phyloP scores from a whole-genome alignment of 257 asterid species.

The Solanum lycopersicoides region DNA sequence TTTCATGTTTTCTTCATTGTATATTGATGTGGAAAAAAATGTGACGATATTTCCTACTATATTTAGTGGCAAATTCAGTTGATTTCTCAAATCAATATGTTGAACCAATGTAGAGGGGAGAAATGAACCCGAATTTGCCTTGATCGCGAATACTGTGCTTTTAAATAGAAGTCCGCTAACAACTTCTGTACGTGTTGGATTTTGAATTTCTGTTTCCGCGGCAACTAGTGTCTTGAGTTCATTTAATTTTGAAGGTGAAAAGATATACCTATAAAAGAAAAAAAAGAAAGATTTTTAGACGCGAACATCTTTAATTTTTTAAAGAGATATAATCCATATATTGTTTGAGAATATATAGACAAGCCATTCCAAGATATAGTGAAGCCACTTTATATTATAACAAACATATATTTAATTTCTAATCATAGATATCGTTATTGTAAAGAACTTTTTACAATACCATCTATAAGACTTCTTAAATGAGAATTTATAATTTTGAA shows the following conservation, averaged over 20 bases:
- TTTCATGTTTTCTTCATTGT: not conserved
- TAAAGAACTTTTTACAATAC: not conserved
- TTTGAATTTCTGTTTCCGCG: not conserved
- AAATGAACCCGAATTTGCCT: not conserved
- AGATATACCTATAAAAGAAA: not conserved
- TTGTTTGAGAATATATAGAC: not conserved
- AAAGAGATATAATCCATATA: not conserved
- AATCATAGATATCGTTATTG: not conserved
- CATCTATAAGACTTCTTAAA: not conserved
- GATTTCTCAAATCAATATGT: not conserved
- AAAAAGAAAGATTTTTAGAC: not conserved
- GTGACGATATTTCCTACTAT: not conserved
- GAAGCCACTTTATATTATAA: not conserved
- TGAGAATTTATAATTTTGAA: not conserved
- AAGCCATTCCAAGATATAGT: not conserved
- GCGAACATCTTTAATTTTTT: not conserved
- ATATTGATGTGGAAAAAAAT: not conserved
- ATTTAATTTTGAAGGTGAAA: not conserved
- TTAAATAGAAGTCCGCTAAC: not conserved
- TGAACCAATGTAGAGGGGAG: not conserved
- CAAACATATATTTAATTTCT: not conserved
- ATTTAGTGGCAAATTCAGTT: not conserved
- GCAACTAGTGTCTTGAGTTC: not conserved
- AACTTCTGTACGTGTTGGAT: not conserved
- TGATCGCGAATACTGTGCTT: not conserved